Evolutionary conservation across 441 rosid species (phyloP).

Genomic region (Pelargonium myrrhifolium): DNA sequence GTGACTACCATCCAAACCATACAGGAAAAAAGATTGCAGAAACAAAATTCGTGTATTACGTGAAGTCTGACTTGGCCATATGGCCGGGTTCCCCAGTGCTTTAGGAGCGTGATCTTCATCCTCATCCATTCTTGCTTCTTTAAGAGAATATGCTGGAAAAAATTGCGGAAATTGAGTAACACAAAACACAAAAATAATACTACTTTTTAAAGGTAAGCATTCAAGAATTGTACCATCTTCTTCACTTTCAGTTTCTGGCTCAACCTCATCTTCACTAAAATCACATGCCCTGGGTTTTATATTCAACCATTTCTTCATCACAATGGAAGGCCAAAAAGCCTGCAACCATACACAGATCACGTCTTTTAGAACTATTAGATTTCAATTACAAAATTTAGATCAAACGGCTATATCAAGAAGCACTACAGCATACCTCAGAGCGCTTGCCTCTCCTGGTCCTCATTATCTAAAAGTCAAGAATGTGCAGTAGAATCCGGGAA

Average conservation of each 20-base stretch:
- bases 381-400: slow-evolving; percentile 5
- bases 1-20: too few relatives aligned
- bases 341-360: slow-evolving; percentile 28
- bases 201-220: not conserved
- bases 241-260: slow-evolving; percentile 86
- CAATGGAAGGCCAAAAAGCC: slow-evolving; percentile 93
- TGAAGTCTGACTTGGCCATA: slow-evolving; percentile 39
- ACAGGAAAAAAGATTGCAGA: not conserved
- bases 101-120: slow-evolving; percentile 28
- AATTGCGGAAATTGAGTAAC: slow-evolving; percentile 14
- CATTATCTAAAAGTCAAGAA: slow-evolving; percentile 30
- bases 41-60: slow-evolving; percentile 33
- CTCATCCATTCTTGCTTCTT: slow-evolving; percentile 34
- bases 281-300: slow-evolving; percentile 70
- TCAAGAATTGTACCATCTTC: slow-evolving; percentile 60
- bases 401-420: slow-evolving; percentile 13
- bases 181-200: not conserved
- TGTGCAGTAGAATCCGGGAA: slow-evolving; percentile 7
- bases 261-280: slow-evolving; percentile 90
- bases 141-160: slow-evolving; percentile 52
- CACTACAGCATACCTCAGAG: slow-evolving; percentile 44
- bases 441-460: slow-evolving; percentile 38
- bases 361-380: not conserved
- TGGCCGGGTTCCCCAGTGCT: slow-evolving; percentile 27
- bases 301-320: slow-evolving; percentile 97